Percentiles rank a stretch among this genome's conserved stretches.
Evolutionary conservation across 371 early-diverging fungal species (phyloP).

Genomic region (Actinomortierella ambigua): DNA sequence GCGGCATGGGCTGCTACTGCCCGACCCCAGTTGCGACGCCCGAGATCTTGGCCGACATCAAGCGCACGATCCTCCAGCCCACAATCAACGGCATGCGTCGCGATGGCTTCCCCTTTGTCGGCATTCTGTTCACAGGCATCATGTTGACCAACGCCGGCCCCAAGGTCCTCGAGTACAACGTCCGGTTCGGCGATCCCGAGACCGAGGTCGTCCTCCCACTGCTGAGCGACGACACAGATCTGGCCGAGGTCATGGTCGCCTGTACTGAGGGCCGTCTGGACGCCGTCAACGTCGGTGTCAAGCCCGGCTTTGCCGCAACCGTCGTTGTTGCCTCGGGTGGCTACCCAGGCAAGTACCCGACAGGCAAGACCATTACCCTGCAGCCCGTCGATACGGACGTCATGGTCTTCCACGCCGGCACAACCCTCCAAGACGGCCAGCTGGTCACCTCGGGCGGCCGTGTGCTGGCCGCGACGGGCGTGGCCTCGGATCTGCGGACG

Average conservation of each 20-base stretch:
- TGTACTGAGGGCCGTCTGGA: slow-evolving; percentile 91
- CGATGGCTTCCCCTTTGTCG: slow-evolving; percentile 96
- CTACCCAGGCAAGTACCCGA: slow-evolving; percentile 89
- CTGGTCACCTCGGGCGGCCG: slow-evolving; percentile 94
- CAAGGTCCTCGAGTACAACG: slow-evolving; percentile 96
- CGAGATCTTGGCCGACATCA: slow-evolving; percentile 71
- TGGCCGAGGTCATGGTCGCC: slow-evolving; percentile 89
- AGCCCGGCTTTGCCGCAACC: slow-evolving; percentile 82
- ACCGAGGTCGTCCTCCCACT: slow-evolving; percentile 95
- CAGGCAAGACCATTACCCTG: slow-evolving; percentile 79
- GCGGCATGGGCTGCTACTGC: slow-evolving; percentile 98
- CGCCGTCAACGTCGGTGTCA: slow-evolving; percentile 77
- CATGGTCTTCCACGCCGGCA: slow-evolving; percentile 94
- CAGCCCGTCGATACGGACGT: slow-evolving; percentile 56
- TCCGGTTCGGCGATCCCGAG: slow-evolving; percentile 98
- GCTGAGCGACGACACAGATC: slow-evolving; percentile 80
- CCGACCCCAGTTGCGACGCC: slow-evolving; percentile 93
- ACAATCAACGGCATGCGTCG: slow-evolving; percentile 95
- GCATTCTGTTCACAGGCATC: slow-evolving; percentile 94
- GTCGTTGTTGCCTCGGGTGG: slow-evolving; percentile 93
- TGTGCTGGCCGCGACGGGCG: slow-evolving; percentile 91
- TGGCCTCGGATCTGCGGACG: slow-evolving; percentile 68
- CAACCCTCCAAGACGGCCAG: slow-evolving; percentile 56
- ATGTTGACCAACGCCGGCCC: slow-evolving; percentile 92
- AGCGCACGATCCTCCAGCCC: slow-evolving; percentile 83